Evolutionary conservation across 805 yeast species (phyloP), one percentile per base, ranked within the genome.

Genomic region (Tetrapisispora fleetii): DNA sequence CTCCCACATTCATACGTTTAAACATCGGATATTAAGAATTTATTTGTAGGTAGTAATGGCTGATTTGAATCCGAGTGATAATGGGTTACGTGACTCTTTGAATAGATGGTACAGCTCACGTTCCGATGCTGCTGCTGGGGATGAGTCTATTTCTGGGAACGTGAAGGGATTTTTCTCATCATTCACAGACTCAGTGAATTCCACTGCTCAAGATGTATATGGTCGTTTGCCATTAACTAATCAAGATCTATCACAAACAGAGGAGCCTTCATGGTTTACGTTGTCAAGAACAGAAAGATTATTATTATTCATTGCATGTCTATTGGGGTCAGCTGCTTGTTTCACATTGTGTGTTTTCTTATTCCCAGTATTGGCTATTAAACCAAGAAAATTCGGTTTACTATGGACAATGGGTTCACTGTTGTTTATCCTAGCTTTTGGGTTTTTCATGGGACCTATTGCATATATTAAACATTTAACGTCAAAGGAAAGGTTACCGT

Each of bases 381-480:
- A 85, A 56, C 99, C 98, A 16, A 74, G 95, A 44, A 93, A 93
- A 65, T 91, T 93, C 63, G 97, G 95, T 13, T 70, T 81, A 55
- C 62, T 84, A 33, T 93, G 99, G 98, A 80, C 96, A 1, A 71
- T 91, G 67, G 99, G 98, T 0, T 85, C 95, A 1, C 61, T 93
- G 14, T 67, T 93, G 41, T 91, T 93, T 67, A 86, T 93, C 18
- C 62, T 86, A 6, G 86, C 96, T 35, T 93, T 93, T 68, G 97
- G 96, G 1, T 79, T 88, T 18, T 69, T 91, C 21, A 96, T 89
- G 70, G 99, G 99, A 0, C 97, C 97, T 0, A 73, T 79, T n/a
- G 81, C 82, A 35, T 93, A 88, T 63, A 52, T 79, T 39, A 70
- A 72, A 43, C 98, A 91, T 63, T 73, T 93, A 52, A 64, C 84